Evolutionary conservation across 1,284 basidiomycete genomes (phyloP), one percentile per base, ranked within the genome.

Genomic region (Exobasidium cylindrosporum): DNA sequence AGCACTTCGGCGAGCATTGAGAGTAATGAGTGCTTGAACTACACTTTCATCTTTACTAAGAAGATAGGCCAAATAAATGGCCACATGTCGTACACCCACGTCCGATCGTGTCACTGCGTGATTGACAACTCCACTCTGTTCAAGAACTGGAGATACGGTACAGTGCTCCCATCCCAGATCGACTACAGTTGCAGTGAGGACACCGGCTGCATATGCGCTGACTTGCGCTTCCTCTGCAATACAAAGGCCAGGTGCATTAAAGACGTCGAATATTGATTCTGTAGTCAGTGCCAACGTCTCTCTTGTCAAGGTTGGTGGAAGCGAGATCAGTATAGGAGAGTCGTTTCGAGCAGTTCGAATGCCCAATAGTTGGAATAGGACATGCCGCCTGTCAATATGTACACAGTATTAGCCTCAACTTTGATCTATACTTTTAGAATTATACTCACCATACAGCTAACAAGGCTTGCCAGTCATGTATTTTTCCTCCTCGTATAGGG

Each of bases 231-330:
- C 87, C 65, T 95, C 90, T 46, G 95, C 84, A 68, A 96, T 84
- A 47, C 87, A 86, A 67, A 97, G 87, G 29, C 87, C 89, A 3
- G 95, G 90, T 47, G 89, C 87, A 78, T 97, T 96, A 84, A 97
- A 91, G n/a, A 88, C 86, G 79, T 97, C 94, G 76, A 97, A 98
- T 79, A 96, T 92, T 61, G 93, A 84, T 76, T 91, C 91, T 68
- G 89, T 89, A 74, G 89, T 84, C 52, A 84, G 84, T 75, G 95
- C 91, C 76, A 88, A 86, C 4, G 86, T 84, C 58, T 85, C 83
- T 57, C 89, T 85, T n/a, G 90, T 84, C 23, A 92, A 84, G 23
- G 88, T 47, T 0, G 88, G 81, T 1, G 85, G 83, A 57, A 94
- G 83, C 45, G 88, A 87, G 60, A 95, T 84, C 54, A 94, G 84